Conservation (phyloP, 148 eudicot species). For the Rhododendron mucronatum region DNA sequence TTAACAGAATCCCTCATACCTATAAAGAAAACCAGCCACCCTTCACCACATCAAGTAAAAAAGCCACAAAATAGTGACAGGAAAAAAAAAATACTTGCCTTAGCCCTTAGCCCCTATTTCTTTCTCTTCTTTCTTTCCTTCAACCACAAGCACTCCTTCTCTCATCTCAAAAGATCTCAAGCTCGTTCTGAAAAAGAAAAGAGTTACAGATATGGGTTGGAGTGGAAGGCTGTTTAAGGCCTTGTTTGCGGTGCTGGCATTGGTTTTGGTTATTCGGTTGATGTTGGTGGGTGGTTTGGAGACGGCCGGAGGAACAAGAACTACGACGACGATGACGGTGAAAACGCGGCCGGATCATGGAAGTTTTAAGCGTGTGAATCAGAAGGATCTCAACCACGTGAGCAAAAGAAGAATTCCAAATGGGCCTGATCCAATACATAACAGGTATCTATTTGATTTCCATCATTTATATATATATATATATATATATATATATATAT, state of each 20-base stretch:
- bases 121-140: background rate
- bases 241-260: conserved; percentile 18
- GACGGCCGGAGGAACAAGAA: conserved; percentile 14
- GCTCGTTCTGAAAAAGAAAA: background rate
- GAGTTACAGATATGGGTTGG: conserved; percentile 7
- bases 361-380: conserved; percentile 2
- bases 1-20: conserved; percentile 32
- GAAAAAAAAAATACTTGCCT: background rate
- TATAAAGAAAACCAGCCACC: conserved; percentile 47
- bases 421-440: conserved; percentile 88
- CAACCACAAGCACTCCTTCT: background rate
- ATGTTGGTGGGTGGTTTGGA: conserved; percentile 24
- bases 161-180: background rate
- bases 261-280: conserved; percentile 29
- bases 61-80: background rate
- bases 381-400: conserved; percentile 33
- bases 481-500: too few relatives aligned
- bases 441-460: conserved; percentile 36
- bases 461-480: background rate
- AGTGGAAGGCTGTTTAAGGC: conserved; percentile 12
- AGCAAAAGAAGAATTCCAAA: conserved; percentile 71
- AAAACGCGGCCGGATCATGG: background rate
- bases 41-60: conserved; percentile 18
- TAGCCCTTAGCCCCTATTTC: background rate
- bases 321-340: background rate